Percentiles rank a stretch among this genome's conserved stretches.
These are phyloP conservation scores for Wickerhamiella shivajii DNA, from an alignment of 805 yeast species.

Conservation along the genomic window DNA sequence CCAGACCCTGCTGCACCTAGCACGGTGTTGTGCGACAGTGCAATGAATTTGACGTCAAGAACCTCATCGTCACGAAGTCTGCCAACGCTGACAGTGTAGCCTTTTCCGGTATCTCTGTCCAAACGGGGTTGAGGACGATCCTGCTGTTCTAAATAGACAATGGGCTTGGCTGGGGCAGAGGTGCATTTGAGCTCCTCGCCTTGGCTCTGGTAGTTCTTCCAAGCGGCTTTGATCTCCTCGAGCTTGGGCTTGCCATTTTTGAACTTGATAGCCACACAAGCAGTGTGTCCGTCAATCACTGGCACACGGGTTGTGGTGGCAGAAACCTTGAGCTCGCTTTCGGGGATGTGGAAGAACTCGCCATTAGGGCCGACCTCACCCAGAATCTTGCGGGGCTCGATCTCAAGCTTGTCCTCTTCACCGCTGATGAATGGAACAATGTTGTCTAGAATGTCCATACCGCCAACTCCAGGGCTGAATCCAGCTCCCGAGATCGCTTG, in stretches of 20 bases:
- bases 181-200: slow-evolving; percentile 66
- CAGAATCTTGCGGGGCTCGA: slow-evolving; percentile 93
- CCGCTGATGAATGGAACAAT: slow-evolving; percentile 90
- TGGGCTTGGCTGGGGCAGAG: slow-evolving; percentile 86
- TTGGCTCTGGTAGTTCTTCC: slow-evolving; percentile 68
- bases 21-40: slow-evolving; percentile 91
- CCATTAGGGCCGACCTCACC: slow-evolving; percentile 39
- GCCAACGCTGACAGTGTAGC: slow-evolving; percentile 92
- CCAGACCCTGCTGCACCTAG: slow-evolving; percentile 99
- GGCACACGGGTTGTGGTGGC: slow-evolving; percentile 97
- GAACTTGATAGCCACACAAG: slow-evolving; percentile 77
- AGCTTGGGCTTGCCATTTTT: slow-evolving; percentile 73
- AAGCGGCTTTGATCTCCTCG: slow-evolving; percentile 57
- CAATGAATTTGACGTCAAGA: slow-evolving; percentile 89
- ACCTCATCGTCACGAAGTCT: slow-evolving; percentile 88
- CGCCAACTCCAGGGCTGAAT: slow-evolving; percentile 92
- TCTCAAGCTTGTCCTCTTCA: slow-evolving; percentile 96
- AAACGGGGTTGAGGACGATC: slow-evolving; percentile 97
- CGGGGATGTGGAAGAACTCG: slow-evolving; percentile 25
- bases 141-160: slow-evolving; percentile 77
- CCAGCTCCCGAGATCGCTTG: slow-evolving; percentile 99
- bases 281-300: slow-evolving; percentile 96
- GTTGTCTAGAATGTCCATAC: slow-evolving; percentile 89
- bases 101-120: slow-evolving; percentile 89
- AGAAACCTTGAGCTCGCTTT: slow-evolving; percentile 59